Conservation (phyloP, 1,284 basidiomycete genomes). For the Melampsora larici-populina region DNA sequence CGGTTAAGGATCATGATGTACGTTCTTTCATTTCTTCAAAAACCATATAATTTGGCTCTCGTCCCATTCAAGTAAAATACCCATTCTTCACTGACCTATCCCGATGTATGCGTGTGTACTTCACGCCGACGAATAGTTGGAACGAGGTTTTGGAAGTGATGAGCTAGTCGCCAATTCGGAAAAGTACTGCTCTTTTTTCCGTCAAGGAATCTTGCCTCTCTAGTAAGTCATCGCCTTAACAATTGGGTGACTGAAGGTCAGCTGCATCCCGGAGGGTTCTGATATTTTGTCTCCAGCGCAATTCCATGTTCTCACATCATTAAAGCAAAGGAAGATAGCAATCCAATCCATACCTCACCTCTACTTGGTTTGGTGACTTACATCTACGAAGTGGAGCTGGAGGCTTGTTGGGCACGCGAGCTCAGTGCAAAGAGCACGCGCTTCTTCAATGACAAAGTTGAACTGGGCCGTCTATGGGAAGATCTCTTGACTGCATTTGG, state of each 20-base stretch:
- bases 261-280: background rate
- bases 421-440: background rate
- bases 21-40: background rate
- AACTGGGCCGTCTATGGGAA: slow-evolving; percentile 18
- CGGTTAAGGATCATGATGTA: background rate
- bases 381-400: slow-evolving; percentile 32
- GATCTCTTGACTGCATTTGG: slow-evolving; percentile 36
- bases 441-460: background rate
- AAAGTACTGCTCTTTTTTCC: background rate
- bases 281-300: background rate
- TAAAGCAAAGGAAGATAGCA: background rate
- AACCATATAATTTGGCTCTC: background rate
- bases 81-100: background rate
- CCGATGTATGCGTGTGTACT: background rate
- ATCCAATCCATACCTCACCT: slow-evolving; percentile 28
- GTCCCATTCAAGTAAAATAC: background rate
- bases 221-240: background rate
- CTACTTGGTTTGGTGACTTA: slow-evolving; percentile 35
- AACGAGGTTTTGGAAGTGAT: background rate
- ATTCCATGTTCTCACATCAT: background rate
- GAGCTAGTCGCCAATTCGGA: background rate
- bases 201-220: background rate
- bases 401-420: slow-evolving; percentile 6
- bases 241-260: background rate
- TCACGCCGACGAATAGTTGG: background rate